Percentiles rank a stretch among this genome's conserved stretches.
Evolutionary conservation across 352 stramenopile species (phyloP).

Genomic region (Aphanomyces astaci): DNA sequence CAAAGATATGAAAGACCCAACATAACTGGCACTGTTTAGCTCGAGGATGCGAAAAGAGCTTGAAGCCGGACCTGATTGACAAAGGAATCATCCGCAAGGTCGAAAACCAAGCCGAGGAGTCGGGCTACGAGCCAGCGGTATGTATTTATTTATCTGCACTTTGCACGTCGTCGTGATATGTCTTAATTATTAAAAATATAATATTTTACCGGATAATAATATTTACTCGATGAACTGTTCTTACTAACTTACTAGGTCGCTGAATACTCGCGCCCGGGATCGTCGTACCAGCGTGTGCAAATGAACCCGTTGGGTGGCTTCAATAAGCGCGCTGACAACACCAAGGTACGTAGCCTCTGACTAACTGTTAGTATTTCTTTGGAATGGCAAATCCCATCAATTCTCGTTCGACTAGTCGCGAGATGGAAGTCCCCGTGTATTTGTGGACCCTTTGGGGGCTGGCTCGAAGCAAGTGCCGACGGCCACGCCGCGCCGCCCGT

Average conservation of each 20-base stretch:
- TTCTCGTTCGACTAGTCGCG: constrained; percentile 33
- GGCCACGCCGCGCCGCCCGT: constrained; percentile 52
- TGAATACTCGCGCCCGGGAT: constrained; percentile 63
- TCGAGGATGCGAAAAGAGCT: constrained; percentile 40
- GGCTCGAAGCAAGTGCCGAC: constrained; percentile 24
- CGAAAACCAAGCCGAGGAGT: constrained; percentile 42
- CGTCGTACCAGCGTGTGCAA: constrained; percentile 57
- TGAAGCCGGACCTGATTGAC: constrained; percentile 44
- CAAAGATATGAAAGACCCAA: not conserved
- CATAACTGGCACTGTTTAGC: constrained; percentile 24
- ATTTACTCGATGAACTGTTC: too few relatives aligned
- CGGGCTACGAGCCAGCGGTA: constrained; percentile 4
- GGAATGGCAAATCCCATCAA: not conserved
- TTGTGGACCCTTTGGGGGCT: constrained; percentile 49
- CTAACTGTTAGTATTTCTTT: not conserved
- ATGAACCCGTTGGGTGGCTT: constrained; percentile 38
- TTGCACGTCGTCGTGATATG: not conserved
- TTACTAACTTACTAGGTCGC: too few relatives aligned
- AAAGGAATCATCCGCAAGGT: constrained; percentile 68
- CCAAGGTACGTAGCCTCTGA: constrained; percentile 35
- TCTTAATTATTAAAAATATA: too few relatives aligned
- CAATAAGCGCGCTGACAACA: constrained; percentile 32
- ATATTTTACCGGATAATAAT: too few relatives aligned
- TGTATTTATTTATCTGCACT: constrained; percentile 1
- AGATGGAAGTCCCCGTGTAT: constrained; percentile 34